Evolutionary conservation across 2,329 filamentous ascomycete genomes (phyloP).

Genomic region (Aspergillus ustus): DNA sequence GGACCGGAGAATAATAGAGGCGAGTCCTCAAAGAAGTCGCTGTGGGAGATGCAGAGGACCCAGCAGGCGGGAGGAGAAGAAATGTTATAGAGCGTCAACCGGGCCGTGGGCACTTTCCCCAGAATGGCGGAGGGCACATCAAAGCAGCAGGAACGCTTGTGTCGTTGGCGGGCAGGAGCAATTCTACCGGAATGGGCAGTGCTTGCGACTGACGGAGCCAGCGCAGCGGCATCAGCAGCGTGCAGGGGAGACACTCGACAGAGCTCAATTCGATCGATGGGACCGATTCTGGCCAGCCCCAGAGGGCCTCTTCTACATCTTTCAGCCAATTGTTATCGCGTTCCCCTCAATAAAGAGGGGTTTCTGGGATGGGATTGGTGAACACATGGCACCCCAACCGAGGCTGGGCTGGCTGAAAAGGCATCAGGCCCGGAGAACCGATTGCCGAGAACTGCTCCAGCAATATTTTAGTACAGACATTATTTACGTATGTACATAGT

Average conservation of each 20-base stretch:
- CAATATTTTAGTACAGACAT: background rate
- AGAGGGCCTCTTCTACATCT: background rate
- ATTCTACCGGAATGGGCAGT: conserved; percentile 8
- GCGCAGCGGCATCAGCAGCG: background rate
- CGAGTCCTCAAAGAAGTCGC: conserved; percentile 51
- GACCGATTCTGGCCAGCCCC: background rate
- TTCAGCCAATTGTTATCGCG: background rate
- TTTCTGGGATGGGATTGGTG: background rate
- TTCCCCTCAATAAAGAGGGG: background rate
- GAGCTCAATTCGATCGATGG: background rate
- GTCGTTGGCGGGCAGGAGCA: conserved; percentile 13
- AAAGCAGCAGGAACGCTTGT: background rate
- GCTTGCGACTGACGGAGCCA: conserved; percentile 7
- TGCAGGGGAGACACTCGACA: background rate
- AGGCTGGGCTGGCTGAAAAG: background rate
- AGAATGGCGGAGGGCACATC: background rate
- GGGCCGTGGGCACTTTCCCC: conserved; percentile 9
- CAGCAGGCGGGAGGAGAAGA: background rate
- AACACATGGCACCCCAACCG: conserved; percentile 10
- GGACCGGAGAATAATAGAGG: conserved; percentile 1
- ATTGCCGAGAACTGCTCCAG: background rate
- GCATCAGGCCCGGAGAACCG: conserved; percentile 1
- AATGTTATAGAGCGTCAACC: conserved; percentile 7
- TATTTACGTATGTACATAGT: too few species aligned
- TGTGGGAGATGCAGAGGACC: conserved; percentile 45